Conservation (phyloP, 768 basidiomycete species). For the Hygrocybe punicea region DNA sequence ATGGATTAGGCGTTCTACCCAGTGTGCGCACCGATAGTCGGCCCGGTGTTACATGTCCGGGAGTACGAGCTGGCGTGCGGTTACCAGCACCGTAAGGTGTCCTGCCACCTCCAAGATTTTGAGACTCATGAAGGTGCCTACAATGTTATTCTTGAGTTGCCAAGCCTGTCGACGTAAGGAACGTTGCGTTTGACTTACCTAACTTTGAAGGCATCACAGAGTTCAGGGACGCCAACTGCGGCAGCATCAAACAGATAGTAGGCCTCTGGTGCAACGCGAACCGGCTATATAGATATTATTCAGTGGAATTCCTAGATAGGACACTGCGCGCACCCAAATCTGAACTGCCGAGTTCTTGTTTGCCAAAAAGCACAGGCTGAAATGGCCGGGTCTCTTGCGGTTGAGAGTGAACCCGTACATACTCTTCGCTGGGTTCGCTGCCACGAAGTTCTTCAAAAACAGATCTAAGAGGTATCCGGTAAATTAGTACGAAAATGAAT, state of each 20-base stretch:
- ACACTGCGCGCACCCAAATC: conserved; percentile 68
- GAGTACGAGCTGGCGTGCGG: conserved; percentile 74
- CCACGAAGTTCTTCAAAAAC: conserved; percentile 84
- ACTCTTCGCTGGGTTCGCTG: conserved; percentile 90
- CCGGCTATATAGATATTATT: conserved; percentile 50
- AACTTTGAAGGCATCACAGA: conserved; percentile 97
- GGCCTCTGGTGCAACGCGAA: conserved; percentile 82
- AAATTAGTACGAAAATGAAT: not conserved
- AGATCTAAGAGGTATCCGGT: conserved; percentile 51
- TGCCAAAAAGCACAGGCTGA: conserved; percentile 88
- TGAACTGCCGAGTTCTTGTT: conserved; percentile 88
- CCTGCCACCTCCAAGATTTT: conserved; percentile 60
- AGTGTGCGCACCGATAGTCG: conserved; percentile 72
- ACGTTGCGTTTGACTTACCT: conserved; percentile 41
- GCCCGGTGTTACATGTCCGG: conserved; percentile 76
- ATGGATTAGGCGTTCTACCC: conserved; percentile 78
- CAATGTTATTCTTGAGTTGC: conserved; percentile 9
- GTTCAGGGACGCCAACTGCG: conserved; percentile 85
- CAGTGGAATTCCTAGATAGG: conserved; percentile 2
- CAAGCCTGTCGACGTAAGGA: not conserved
- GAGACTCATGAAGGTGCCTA: conserved; percentile 78
- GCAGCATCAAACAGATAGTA: conserved; percentile 89
- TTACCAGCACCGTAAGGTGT: conserved; percentile 74
- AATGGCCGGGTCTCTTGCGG: conserved; percentile 85
- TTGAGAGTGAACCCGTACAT: conserved; percentile 96